Percentiles rank a stretch among this genome's conserved stretches.
Evolutionary conservation across 441 rosid species (phyloP).

Genomic region (Geranium incanum): DNA sequence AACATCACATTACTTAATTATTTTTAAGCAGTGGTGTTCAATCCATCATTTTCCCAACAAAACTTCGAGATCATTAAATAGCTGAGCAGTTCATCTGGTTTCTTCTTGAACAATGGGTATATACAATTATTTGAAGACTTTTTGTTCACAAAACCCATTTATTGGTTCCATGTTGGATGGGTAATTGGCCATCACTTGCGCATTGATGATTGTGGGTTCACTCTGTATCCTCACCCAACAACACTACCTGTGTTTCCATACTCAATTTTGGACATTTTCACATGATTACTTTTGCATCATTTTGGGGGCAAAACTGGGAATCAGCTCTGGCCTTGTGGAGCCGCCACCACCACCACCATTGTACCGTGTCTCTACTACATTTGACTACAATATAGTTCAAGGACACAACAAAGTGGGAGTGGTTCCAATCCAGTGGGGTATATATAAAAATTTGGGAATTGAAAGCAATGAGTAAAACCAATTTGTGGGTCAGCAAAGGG

Average conservation of each 20-base stretch:
- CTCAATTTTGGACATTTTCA: not conserved
- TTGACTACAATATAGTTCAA: constrained; percentile 1
- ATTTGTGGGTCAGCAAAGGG: constrained; percentile 8
- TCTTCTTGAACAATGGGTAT: not conserved
- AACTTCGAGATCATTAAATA: not conserved
- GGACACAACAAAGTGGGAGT: not conserved
- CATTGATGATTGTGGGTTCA: not conserved
- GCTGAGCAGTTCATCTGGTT: not conserved
- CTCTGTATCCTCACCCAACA: not conserved
- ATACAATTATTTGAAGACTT: not conserved
- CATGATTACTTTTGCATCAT: not conserved
- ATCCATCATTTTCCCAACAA: too few species aligned
- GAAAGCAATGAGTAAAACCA: not conserved
- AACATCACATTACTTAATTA: too few species aligned
- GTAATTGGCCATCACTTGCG: not conserved
- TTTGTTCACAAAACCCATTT: not conserved
- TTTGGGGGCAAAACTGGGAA: not conserved
- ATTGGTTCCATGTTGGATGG: not conserved
- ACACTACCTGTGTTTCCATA: not conserved
- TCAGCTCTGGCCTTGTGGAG: not conserved
- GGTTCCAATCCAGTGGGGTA: not conserved
- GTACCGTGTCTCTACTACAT: not conserved
- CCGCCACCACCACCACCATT: not conserved
- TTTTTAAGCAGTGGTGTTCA: too few species aligned
- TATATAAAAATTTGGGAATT: not conserved